Percentiles rank a stretch among this genome's conserved stretches.
Evolutionary conservation across 2,329 filamentous ascomycete species (phyloP).

Genomic region (Aspergillus texensis): DNA sequence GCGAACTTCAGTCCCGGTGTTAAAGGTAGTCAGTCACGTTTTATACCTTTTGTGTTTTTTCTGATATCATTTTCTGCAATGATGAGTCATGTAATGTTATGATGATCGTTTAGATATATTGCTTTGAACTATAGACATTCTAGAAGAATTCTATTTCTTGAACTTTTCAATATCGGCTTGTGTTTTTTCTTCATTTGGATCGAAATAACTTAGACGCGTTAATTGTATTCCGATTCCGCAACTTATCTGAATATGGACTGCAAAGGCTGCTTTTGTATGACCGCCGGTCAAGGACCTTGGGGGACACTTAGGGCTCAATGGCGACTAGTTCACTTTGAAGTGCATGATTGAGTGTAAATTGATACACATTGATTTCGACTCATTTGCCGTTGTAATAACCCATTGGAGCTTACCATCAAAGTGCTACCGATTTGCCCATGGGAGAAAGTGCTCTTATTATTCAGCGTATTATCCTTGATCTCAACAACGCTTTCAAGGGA

Average conservation of each 20-base stretch:
- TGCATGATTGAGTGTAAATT: too few relatives aligned
- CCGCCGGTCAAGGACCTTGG: neutral
- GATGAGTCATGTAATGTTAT: conserved; percentile 13
- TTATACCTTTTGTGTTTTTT: conserved; percentile 16
- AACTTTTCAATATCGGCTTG: neutral
- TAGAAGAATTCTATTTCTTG: conserved; percentile 17
- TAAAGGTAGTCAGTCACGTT: conserved; percentile 15
- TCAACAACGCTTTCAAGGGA: neutral
- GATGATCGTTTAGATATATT: conserved; percentile 21
- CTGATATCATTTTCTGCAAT: conserved; percentile 7
- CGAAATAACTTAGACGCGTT: neutral
- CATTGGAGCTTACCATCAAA: neutral
- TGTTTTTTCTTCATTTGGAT: neutral
- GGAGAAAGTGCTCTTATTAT: neutral
- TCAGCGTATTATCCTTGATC: neutral
- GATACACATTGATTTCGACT: neutral
- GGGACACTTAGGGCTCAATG: neutral
- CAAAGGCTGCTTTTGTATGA: neutral
- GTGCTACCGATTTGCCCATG: neutral
- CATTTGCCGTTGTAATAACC: neutral
- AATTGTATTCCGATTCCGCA: neutral
- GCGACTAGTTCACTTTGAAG: too few relatives aligned
- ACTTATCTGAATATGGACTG: neutral
- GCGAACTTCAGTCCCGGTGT: conserved; percentile 5
- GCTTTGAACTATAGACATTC: conserved; percentile 23